These are phyloP conservation scores for Colletotrichum endophyticum DNA, from an alignment of 2,329 filamentous ascomycete species.

Conservation along the genomic window DNA sequence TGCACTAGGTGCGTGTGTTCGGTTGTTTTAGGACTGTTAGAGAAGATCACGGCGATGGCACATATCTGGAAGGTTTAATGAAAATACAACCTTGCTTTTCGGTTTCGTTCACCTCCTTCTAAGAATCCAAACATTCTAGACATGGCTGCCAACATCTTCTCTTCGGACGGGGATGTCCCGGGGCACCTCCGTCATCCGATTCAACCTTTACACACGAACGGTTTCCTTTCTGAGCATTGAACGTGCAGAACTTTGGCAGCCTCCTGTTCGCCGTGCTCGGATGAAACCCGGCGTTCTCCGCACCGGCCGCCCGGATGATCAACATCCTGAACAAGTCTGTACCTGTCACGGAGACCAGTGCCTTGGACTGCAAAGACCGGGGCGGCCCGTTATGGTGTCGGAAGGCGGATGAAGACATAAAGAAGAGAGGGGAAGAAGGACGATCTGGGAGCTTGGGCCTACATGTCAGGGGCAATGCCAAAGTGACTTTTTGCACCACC, in stretches of 20 bases:
- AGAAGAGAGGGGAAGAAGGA: neutral
- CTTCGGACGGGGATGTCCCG: neutral
- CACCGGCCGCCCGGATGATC: neutral
- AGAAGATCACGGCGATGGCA: neutral
- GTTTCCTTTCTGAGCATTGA: neutral
- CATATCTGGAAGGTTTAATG: neutral
- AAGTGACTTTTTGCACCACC: neutral
- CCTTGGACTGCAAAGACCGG: neutral
- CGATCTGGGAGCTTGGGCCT: slow-evolving; percentile 11
- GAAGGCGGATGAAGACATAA: neutral
- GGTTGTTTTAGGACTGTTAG: neutral
- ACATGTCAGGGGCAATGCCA: neutral
- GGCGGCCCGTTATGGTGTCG: neutral
- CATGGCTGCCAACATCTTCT: neutral
- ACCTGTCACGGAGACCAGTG: neutral
- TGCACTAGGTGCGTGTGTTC: neutral
- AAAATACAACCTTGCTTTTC: slow-evolving; percentile 10
- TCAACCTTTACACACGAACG: neutral
- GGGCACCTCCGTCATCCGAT: neutral
- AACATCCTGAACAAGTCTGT: neutral
- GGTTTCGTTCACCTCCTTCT: neutral
- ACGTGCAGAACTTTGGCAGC: neutral
- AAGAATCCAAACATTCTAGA: neutral
- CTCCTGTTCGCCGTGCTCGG: neutral
- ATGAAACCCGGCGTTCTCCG: neutral